These are phyloP conservation scores for Kockovaella imperatae DNA, from an alignment of 768 basidiomycete species.

Conservation along the genomic window DNA sequence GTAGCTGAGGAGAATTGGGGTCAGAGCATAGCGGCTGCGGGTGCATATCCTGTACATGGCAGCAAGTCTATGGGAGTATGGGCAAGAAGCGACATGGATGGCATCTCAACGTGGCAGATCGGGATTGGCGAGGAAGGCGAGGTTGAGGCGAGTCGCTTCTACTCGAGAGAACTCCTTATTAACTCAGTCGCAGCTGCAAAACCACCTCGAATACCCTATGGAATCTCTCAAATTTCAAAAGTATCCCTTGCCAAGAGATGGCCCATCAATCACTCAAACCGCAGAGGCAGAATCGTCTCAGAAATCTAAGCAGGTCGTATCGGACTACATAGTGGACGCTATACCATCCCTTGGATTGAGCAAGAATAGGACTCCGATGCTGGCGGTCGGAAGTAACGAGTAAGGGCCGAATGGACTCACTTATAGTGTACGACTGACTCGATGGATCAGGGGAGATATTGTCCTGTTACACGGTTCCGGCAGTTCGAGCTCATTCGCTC, in stretches of 20 bases:
- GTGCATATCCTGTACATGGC: constrained; percentile 50
- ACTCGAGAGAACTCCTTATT: not conserved
- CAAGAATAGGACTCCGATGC: constrained; percentile 28
- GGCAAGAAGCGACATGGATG: constrained; percentile 93
- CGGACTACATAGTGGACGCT: constrained; percentile 40
- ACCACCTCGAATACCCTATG: constrained; percentile 21
- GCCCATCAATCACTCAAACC: constrained; percentile 17
- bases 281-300: constrained; percentile 25
- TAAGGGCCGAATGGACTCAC: constrained; percentile 10
- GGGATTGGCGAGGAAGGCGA: constrained; percentile 28
- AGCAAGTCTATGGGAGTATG: constrained; percentile 50
- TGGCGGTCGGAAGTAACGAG: constrained; percentile 40
- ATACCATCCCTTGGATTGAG: constrained; percentile 34
- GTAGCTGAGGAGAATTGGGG: constrained; percentile 78
- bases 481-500: constrained; percentile 16
- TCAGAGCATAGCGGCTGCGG: constrained; percentile 68
- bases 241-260: constrained; percentile 13
- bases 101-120: constrained; percentile 70
- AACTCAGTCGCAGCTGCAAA: constrained; percentile 21
- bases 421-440: not conserved
- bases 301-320: constrained; percentile 18
- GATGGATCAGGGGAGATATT: constrained; percentile 36
- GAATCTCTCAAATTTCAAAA: constrained; percentile 28
- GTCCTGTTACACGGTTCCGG: constrained; percentile 35
- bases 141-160: constrained; percentile 22